Conservation (phyloP, 2,329 filamentous ascomycete genomes). For the Dactylonectria macrodidyma region DNA sequence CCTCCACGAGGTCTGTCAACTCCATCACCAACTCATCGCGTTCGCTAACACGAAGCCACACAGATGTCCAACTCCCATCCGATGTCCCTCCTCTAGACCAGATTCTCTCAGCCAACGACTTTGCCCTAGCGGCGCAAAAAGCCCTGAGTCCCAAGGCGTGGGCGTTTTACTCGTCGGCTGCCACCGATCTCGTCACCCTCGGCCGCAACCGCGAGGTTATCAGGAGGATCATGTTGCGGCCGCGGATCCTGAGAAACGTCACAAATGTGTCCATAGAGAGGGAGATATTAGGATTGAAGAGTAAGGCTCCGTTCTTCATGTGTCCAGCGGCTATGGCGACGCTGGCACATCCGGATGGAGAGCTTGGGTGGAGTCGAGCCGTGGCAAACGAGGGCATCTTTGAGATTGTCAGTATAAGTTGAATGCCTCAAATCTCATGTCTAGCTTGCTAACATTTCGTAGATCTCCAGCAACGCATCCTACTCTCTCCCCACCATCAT, state of each 20-base stretch:
- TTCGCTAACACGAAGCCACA: neutral
- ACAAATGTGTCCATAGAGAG: conserved; percentile 64
- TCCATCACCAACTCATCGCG: neutral
- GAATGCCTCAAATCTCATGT: fast-evolving
- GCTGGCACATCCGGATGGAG: conserved; percentile 75
- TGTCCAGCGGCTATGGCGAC: conserved; percentile 76
- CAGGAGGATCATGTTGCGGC: conserved; percentile 70
- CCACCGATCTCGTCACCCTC: conserved; percentile 73
- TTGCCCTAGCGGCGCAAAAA: conserved; percentile 68
- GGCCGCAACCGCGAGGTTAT: conserved; percentile 69
- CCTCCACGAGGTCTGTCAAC: conserved; percentile 38
- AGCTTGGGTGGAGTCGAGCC: conserved; percentile 56
- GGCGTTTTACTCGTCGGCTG: conserved; percentile 78
- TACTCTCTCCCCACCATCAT: conserved; percentile 46
- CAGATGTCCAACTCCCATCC: conserved; percentile 36
- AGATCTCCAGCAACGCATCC: conserved; percentile 48
- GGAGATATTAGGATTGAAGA: conserved; percentile 66
- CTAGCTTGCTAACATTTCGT: neutral
- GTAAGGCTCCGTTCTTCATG: conserved; percentile 73
- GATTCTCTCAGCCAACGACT: conserved; percentile 64
- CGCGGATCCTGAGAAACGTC: conserved; percentile 71
- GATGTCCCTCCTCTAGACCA: conserved; percentile 38
- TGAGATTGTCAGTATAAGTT: conserved; percentile 40
- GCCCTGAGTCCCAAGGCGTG: conserved; percentile 75
- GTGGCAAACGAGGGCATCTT: conserved; percentile 47